Evolutionary conservation across 495 filamentous ascomycete species (phyloP).

Genomic region (Podospora anserina): DNA sequence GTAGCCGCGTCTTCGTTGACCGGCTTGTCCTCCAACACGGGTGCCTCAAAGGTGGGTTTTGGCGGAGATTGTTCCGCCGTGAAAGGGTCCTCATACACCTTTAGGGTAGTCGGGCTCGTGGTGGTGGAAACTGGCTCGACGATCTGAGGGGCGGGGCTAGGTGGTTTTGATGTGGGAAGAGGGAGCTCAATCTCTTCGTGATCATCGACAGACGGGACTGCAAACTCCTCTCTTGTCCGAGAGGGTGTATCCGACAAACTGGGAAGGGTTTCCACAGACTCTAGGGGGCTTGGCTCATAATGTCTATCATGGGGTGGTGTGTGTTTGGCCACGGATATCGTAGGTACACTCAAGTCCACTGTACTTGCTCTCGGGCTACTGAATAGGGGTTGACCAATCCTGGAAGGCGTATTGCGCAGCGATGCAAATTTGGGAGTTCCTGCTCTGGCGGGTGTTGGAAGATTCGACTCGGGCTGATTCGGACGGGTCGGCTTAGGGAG

Average conservation of each 20-base stretch:
- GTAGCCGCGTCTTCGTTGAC: conserved; percentile 53
- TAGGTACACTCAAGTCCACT: conserved; percentile 10
- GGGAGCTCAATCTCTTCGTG: not conserved
- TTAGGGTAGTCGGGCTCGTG: conserved; percentile 40
- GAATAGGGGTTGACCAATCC: conserved; percentile 15
- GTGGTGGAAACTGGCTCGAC: conserved; percentile 23
- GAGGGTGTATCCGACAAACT: conserved; percentile 42
- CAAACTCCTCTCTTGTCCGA: conserved; percentile 17
- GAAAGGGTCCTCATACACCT: conserved; percentile 61
- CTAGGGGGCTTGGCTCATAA: conserved; percentile 27
- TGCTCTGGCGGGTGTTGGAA: conserved; percentile 37
- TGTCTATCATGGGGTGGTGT: not conserved
- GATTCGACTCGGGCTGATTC: conserved; percentile 42
- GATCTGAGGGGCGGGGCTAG: conserved; percentile 8
- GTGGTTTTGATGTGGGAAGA: conserved; percentile 12
- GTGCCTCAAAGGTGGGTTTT: conserved; percentile 37
- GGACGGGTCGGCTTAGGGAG: conserved; percentile 39
- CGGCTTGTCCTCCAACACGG: conserved; percentile 51
- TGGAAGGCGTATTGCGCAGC: conserved; percentile 42
- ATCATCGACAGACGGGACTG: conserved; percentile 11
- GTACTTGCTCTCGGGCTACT: not conserved
- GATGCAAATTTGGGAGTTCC: conserved; percentile 31
- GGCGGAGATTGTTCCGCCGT: conserved; percentile 45
- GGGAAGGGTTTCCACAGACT: conserved; percentile 50
- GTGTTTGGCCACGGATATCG: conserved; percentile 5